Percentiles rank a stretch among this genome's conserved stretches.
phyloP scores from a whole-genome alignment of 2,329 filamentous ascomycete species.

The Scytalidium sp. region DNA sequence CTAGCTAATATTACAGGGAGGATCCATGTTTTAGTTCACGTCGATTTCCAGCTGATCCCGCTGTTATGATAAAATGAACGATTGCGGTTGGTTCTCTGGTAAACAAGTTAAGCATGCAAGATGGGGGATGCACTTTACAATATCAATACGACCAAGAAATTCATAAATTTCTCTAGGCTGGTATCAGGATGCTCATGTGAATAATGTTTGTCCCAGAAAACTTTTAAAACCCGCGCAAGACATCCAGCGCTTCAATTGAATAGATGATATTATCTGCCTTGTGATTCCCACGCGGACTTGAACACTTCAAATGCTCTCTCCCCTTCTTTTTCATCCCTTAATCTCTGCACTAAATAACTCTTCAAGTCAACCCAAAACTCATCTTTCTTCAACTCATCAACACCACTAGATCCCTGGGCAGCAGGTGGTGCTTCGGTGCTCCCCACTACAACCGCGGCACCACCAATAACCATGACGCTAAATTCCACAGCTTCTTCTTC shows the following conservation, averaged over 20 bases:
- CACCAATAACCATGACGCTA: constrained; percentile 83
- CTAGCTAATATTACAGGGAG: constrained; percentile 6
- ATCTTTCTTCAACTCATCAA: constrained; percentile 54
- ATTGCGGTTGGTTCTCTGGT: background rate
- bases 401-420: constrained; percentile 47
- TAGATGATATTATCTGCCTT: constrained; percentile 1
- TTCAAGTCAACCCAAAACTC: constrained; percentile 86
- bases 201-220: background rate
- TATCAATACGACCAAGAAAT: background rate
- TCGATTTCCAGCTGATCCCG: background rate
- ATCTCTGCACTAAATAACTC: constrained; percentile 74
- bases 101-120: background rate
- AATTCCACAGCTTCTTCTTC: constrained; percentile 65
- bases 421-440: background rate
- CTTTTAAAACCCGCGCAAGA: background rate
- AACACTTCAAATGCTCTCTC: constrained; percentile 66
- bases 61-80: background rate
- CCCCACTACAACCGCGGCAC: constrained; percentile 50
- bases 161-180: background rate
- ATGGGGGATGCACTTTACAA: background rate
- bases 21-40: constrained; percentile 14
- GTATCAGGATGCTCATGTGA: background rate
- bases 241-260: background rate
- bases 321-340: constrained; percentile 68
- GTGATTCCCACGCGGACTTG: constrained; percentile 62